Evolutionary conservation across 1,139 yeast species (phyloP).

Genomic region (Protomyces lactucae-debilis): DNA sequence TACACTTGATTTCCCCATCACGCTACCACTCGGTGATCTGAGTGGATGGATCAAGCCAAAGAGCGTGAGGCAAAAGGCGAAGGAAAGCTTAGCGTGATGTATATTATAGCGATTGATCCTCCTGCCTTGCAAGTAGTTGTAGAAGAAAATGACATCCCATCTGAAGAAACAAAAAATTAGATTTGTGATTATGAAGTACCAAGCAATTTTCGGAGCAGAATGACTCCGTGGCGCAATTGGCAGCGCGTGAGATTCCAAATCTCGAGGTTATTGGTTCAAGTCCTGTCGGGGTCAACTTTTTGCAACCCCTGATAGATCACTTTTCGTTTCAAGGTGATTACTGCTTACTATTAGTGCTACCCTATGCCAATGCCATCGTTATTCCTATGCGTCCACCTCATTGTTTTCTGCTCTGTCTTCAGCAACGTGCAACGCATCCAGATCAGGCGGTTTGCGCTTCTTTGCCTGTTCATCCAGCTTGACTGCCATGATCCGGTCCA

Average conservation of each 20-base stretch:
- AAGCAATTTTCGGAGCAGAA: background rate
- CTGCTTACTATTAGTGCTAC: too few relatives aligned
- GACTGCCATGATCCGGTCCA: slow-evolving; percentile 9
- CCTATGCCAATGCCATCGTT: too few relatives aligned
- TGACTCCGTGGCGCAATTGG: slow-evolving; percentile 24
- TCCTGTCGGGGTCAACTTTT: slow-evolving; percentile 14
- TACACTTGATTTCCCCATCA: slow-evolving; percentile 32
- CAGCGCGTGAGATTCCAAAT: slow-evolving; percentile 25
- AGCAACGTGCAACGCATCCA: background rate
- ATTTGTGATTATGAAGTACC: too few relatives aligned
- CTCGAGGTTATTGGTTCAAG: slow-evolving; percentile 21
- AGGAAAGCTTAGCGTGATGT: background rate
- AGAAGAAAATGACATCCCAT: too few relatives aligned
- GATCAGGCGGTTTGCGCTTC: background rate
- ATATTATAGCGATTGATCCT: too few relatives aligned
- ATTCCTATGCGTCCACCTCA: background rate
- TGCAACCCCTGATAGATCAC: too few relatives aligned
- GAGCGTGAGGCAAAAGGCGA: slow-evolving; percentile 5
- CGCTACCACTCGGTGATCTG: slow-evolving; percentile 32
- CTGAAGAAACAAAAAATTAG: too few relatives aligned
- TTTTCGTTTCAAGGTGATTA: too few relatives aligned
- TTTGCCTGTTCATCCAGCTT: background rate
- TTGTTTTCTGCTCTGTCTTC: background rate
- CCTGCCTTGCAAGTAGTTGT: too few relatives aligned
- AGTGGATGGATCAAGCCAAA: slow-evolving; percentile 29